Evolutionary conservation across 495 filamentous ascomycete species (phyloP).

Genomic region (Physcia stellaris): DNA sequence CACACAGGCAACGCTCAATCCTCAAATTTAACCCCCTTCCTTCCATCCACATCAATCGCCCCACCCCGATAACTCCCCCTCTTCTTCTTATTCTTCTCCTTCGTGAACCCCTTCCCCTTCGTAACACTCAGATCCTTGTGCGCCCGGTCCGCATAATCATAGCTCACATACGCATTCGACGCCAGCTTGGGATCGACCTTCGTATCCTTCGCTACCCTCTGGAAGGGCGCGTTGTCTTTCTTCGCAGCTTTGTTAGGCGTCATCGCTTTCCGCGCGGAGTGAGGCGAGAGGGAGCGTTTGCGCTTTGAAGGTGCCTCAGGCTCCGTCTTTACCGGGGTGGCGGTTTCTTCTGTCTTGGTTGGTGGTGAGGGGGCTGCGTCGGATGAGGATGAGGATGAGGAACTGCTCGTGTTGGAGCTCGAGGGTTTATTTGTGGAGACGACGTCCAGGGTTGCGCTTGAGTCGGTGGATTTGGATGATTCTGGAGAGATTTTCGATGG

Average conservation of each 20-base stretch:
- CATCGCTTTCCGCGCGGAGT: conserved; percentile 24
- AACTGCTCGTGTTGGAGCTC: conserved; percentile 26
- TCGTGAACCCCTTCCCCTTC: conserved; percentile 94
- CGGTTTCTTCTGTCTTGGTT: no score
- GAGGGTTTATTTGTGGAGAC: conserved; percentile 10
- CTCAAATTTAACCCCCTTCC: conserved; percentile 77
- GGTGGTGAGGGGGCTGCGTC: conserved; percentile 8
- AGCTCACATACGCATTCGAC: conserved; percentile 60
- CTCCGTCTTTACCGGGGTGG: no score
- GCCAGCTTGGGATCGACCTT: conserved; percentile 40
- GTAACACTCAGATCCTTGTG: conserved; percentile 79
- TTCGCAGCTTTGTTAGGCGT: conserved; percentile 39
- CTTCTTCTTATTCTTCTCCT: conserved; percentile 97
- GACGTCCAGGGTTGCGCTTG: conserved; percentile 8
- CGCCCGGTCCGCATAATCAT: conserved; percentile 81
- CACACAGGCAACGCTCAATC: conserved; percentile 34
- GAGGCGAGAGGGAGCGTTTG: conserved; percentile 24
- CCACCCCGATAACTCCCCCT: conserved; percentile 79
- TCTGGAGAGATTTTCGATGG: conserved; percentile 18
- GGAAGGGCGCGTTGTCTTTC: conserved; percentile 33
- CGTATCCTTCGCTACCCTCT: conserved; percentile 14
- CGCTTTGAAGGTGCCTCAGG: no score
- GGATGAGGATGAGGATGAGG: conserved; percentile 18
- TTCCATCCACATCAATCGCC: conserved; percentile 57
- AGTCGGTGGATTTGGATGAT: conserved; percentile 12